phyloP scores from a whole-genome alignment of 495 filamentous ascomycete species.

The Podospora pseudopauciseta region DNA sequence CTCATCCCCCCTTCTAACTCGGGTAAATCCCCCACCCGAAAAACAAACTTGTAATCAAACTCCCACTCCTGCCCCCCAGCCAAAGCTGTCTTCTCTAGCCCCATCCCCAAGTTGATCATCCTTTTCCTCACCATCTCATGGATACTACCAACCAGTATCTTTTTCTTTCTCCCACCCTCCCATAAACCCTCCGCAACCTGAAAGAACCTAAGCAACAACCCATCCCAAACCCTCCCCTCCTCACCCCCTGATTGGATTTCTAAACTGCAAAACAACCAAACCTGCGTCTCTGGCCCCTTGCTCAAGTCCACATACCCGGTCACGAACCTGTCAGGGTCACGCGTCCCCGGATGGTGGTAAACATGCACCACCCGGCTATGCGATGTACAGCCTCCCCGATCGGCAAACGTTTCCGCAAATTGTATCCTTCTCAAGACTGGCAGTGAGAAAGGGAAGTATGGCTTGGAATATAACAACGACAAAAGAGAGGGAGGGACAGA shows the following conservation, averaged over 20 bases:
- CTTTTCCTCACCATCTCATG: constrained; percentile 31
- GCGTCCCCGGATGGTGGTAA: constrained; percentile 20
- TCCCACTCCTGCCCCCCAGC: constrained; percentile 23
- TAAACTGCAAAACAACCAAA: constrained; percentile 56
- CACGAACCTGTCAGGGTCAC: constrained; percentile 32
- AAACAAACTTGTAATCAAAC: constrained; percentile 45
- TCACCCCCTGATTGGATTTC: constrained; percentile 35
- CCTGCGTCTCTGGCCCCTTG: constrained; percentile 55
- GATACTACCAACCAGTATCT: constrained; percentile 34
- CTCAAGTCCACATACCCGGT: constrained; percentile 57
- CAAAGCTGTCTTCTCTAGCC: constrained; percentile 20
- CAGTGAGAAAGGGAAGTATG: constrained; percentile 54
- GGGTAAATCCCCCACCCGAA: constrained; percentile 31
- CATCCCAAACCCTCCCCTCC: neutral
- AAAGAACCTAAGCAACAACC: neutral
- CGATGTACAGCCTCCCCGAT: constrained; percentile 30
- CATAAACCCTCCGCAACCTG: neutral
- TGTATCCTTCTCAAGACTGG: constrained; percentile 57
- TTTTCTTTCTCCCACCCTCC: neutral
- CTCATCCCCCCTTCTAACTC: constrained; percentile 12
- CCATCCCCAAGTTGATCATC: constrained; percentile 23
- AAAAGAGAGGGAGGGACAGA: constrained; percentile 27
- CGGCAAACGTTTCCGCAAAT: constrained; percentile 41
- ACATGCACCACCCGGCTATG: constrained; percentile 41
- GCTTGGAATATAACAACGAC: too few relatives aligned